Percentiles rank a stretch among this genome's conserved stretches.
These are phyloP conservation scores for Crithidia mellificae DNA, from an alignment of 208 protist species.

Conservation along the genomic window DNA sequence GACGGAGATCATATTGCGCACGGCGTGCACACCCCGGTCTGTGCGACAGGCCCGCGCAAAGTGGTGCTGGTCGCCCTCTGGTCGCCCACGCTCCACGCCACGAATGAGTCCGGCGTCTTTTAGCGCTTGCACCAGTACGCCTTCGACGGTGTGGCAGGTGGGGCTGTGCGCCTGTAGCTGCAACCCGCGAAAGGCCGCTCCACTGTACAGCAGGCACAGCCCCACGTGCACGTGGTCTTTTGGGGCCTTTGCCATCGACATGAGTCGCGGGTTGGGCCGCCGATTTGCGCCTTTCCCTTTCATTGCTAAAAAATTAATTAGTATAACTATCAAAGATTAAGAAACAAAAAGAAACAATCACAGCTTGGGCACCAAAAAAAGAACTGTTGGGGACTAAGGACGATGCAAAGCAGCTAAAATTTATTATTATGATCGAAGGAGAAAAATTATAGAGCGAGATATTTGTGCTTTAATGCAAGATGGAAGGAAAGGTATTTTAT, in stretches of 20 bases:
- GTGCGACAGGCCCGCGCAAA: conserved; percentile 81
- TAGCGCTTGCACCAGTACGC: conserved; percentile 72
- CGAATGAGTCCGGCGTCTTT: conserved; percentile 61
- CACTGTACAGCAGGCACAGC: conserved; percentile 72
- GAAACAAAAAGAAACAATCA: too few species aligned
- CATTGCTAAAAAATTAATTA: too few species aligned
- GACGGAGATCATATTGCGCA: conserved; percentile 78
- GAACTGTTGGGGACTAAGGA: not conserved
- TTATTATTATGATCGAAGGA: too few species aligned
- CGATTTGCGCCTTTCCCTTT: conserved; percentile 8
- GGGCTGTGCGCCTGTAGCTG: conserved; percentile 81
- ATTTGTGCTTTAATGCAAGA: too few species aligned
- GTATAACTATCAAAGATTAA: too few species aligned
- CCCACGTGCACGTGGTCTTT: conserved; percentile 63
- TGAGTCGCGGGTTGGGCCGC: conserved; percentile 34
- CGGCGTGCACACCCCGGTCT: conserved; percentile 83
- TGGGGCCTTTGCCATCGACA: conserved; percentile 51
- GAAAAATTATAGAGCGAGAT: too few species aligned
- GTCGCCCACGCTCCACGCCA: conserved; percentile 41
- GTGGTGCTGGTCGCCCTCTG: conserved; percentile 48
- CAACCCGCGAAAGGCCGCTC: conserved; percentile 67
- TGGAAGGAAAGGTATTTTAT: too few species aligned
- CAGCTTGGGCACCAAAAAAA: too few species aligned
- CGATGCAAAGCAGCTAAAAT: too few species aligned
- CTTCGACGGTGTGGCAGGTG: conserved; percentile 82